Conservation (phyloP, 352 stramenopile genomes). For the Globisporangium megalacanthum region DNA sequence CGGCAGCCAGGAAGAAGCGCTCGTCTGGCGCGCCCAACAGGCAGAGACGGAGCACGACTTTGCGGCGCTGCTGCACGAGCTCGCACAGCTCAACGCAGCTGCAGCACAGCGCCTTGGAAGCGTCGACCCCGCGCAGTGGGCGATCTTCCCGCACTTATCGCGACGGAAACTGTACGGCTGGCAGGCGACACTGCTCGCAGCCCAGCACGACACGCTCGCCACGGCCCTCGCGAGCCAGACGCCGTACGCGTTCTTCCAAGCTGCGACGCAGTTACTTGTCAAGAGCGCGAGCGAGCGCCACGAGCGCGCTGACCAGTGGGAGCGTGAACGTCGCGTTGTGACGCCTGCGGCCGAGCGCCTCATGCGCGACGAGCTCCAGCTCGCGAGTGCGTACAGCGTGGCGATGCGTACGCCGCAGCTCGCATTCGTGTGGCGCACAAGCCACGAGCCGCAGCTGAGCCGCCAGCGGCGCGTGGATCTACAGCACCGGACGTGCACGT, state of each 20-base stretch:
- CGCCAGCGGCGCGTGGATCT: constrained; percentile 41
- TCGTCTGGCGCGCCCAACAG: constrained; percentile 34
- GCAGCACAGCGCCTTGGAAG: constrained; percentile 29
- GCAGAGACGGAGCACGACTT: constrained; percentile 38
- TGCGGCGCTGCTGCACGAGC: constrained; percentile 19
- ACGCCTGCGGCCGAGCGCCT: constrained; percentile 35
- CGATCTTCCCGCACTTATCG: constrained; percentile 37
- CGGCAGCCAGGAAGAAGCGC: constrained; percentile 21
- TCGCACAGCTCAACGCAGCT: constrained; percentile 26
- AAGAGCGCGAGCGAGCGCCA: constrained; percentile 28
- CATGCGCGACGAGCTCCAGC: constrained; percentile 40
- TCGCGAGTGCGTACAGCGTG: constrained; percentile 29
- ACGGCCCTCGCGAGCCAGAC: constrained; percentile 17
- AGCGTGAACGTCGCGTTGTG: constrained; percentile 32
- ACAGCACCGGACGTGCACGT: constrained; percentile 43
- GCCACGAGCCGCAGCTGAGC: constrained; percentile 23
- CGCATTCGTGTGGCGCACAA: constrained; percentile 43
- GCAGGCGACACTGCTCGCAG: constrained; percentile 32
- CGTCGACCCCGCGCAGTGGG: constrained; percentile 32
- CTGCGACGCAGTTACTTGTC: constrained; percentile 29
- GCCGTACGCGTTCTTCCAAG: constrained; percentile 38
- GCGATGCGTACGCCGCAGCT: constrained; percentile 38
- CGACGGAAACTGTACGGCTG: constrained; percentile 42
- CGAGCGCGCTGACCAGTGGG: constrained; percentile 32
- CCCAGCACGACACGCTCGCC: constrained; percentile 17